A percentile compares a stretch with the other conserved stretches of the same genome.
Evolutionary conservation across 2,329 filamentous ascomycete genomes (phyloP).

Genomic region (Cordyceps tenuipes): DNA sequence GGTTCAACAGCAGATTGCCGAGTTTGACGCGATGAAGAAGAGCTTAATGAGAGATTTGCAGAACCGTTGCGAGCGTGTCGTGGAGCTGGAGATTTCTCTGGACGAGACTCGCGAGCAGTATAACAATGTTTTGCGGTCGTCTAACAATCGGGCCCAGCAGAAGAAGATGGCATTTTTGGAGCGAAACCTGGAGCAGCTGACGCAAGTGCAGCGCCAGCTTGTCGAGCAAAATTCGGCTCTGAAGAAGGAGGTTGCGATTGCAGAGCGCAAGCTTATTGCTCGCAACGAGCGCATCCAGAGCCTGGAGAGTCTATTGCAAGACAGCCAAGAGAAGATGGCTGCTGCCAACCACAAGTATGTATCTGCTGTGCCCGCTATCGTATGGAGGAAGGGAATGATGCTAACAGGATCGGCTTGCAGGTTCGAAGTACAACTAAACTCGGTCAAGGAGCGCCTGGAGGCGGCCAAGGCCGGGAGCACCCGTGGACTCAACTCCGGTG

Average conservation of each 20-base stretch:
- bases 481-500: conserved; percentile 63
- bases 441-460: conserved; percentile 96
- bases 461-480: conserved; percentile 88
- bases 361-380: conserved; percentile 1
- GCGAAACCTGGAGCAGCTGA: conserved; percentile 94
- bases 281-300: conserved; percentile 95
- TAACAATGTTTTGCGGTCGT: conserved; percentile 93
- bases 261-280: conserved; percentile 92
- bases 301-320: conserved; percentile 83
- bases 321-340: conserved; percentile 97
- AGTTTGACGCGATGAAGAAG: conserved; percentile 99
- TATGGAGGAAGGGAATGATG: conserved; percentile 10
- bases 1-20: conserved; percentile 92
- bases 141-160: conserved; percentile 96
- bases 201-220: conserved; percentile 91
- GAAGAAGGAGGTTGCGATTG: conserved; percentile 99
- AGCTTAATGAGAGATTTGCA: conserved; percentile 97
- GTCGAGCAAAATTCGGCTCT: conserved; percentile 95
- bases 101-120: conserved; percentile 98
- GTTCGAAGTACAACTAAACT: conserved; percentile 93
- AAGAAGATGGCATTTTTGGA: conserved; percentile 99
- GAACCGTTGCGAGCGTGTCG: conserved; percentile 95
- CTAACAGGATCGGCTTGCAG: conserved; percentile 41
- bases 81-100: conserved; percentile 94
- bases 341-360: conserved; percentile 93